Conservation (phyloP, 2,329 filamentous ascomycete species). For the Calonectria montana region DNA sequence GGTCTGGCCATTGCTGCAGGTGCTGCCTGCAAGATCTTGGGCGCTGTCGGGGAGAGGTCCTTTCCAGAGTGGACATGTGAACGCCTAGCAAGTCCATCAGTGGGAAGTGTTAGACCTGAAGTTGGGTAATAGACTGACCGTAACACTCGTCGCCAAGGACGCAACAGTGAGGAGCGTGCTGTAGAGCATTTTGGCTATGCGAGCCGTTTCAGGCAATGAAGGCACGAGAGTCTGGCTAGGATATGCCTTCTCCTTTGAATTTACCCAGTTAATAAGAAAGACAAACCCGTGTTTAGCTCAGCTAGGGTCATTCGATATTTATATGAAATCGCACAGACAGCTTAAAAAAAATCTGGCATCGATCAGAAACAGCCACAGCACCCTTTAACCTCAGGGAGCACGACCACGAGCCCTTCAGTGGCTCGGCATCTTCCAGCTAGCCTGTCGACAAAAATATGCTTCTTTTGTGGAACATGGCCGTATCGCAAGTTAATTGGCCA, state of each 20-base stretch:
- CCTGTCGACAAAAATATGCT: neutral
- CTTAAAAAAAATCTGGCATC: neutral
- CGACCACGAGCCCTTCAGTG: neutral
- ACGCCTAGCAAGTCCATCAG: constrained; percentile 6
- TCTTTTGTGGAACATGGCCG: neutral
- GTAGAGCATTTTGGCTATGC: neutral
- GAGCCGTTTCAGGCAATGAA: neutral
- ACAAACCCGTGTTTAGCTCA: neutral
- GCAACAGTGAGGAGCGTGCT: neutral
- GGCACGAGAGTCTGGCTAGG: too few species aligned
- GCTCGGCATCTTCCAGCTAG: neutral
- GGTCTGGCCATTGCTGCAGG: constrained; percentile 11
- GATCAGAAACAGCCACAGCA: neutral
- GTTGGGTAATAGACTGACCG: neutral
- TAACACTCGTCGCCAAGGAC: neutral
- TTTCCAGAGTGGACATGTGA: constrained; percentile 24
- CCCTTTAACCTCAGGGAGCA: neutral
- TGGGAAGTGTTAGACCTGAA: neutral
- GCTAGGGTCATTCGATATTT: neutral
- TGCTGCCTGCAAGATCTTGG: constrained; percentile 19
- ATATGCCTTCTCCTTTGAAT: too few species aligned
- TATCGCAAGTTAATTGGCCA: neutral
- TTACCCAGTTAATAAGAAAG: too few species aligned
- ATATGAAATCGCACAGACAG: neutral
- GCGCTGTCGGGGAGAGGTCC: constrained; percentile 21